Percentiles rank a stretch among this genome's conserved stretches.
phyloP scores from a whole-genome alignment of 768 basidiomycete species.

The Xerocomus potaroensis region DNA sequence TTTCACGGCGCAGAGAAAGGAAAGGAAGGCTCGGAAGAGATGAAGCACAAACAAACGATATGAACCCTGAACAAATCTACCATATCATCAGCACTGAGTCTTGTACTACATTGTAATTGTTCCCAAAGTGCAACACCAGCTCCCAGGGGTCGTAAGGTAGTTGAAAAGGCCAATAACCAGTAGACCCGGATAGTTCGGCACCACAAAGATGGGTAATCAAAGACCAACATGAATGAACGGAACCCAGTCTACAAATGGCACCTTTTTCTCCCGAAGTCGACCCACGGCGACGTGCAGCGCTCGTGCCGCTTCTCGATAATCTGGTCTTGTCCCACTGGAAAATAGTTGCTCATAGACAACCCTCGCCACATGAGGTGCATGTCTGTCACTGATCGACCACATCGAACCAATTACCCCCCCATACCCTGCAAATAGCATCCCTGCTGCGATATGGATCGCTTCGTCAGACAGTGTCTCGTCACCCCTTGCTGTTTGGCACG shows the following conservation, averaged over 20 bases:
- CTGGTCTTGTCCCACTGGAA: background rate
- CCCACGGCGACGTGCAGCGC: background rate
- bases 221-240: background rate
- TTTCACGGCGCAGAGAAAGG: no score
- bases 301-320: background rate
- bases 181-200: no score
- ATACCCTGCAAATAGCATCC: background rate
- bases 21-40: no score
- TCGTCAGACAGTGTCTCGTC: background rate
- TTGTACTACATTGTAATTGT: no score
- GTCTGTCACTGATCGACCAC: background rate
- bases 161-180: no score
- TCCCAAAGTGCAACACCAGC: no score
- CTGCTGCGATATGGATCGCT: background rate
- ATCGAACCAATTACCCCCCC: background rate
- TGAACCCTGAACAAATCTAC: no score
- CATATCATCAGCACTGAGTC: no score
- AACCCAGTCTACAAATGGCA: background rate
- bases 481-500: background rate
- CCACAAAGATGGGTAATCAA: no score
- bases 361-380: background rate
- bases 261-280: background rate
- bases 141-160: no score
- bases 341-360: background rate
- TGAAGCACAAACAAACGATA: no score